Conservation (phyloP, 2,329 filamentous ascomycete genomes). For the Aspergillus hortae region DNA sequence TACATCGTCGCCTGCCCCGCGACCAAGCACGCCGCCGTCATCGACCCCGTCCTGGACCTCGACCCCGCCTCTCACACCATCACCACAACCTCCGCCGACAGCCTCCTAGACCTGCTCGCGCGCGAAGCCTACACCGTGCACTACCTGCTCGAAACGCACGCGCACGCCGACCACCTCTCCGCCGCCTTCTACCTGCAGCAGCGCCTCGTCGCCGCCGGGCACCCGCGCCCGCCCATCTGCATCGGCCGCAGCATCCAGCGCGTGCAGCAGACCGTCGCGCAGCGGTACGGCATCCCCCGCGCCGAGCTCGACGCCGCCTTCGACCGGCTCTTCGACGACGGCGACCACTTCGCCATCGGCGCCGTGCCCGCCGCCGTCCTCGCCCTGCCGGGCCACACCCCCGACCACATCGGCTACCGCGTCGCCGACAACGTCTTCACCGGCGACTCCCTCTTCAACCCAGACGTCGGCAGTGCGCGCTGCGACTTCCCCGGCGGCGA, state of each 20-base stretch:
- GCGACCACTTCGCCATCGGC: slow-evolving; percentile 53
- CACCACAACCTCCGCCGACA: slow-evolving; percentile 50
- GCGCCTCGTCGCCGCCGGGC: slow-evolving; percentile 28
- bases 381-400: slow-evolving; percentile 59
- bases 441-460: slow-evolving; percentile 52
- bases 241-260: slow-evolving; percentile 54
- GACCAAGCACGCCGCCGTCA: slow-evolving; percentile 50
- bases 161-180: slow-evolving; percentile 58
- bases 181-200: slow-evolving; percentile 55
- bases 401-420: slow-evolving; percentile 58
- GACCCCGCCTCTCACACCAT: slow-evolving; percentile 41
- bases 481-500: slow-evolving; percentile 54
- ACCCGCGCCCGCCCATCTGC: slow-evolving; percentile 46
- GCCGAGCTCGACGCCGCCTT: slow-evolving; percentile 49
- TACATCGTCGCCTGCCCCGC: slow-evolving; percentile 55
- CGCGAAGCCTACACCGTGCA: slow-evolving; percentile 46
- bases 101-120: slow-evolving; percentile 42
- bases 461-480: slow-evolving; percentile 49
- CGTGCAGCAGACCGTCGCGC: slow-evolving; percentile 51
- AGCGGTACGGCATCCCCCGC: slow-evolving; percentile 45
- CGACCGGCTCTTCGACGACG: slow-evolving; percentile 52
- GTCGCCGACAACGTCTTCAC: slow-evolving; percentile 50
- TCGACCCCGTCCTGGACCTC: slow-evolving; percentile 59
- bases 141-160: slow-evolving; percentile 58
- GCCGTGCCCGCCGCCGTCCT: slow-evolving; percentile 44